Base-by-base conservation (phyloP, 208 protist genomes). In the Leishmania tropica region DNA sequence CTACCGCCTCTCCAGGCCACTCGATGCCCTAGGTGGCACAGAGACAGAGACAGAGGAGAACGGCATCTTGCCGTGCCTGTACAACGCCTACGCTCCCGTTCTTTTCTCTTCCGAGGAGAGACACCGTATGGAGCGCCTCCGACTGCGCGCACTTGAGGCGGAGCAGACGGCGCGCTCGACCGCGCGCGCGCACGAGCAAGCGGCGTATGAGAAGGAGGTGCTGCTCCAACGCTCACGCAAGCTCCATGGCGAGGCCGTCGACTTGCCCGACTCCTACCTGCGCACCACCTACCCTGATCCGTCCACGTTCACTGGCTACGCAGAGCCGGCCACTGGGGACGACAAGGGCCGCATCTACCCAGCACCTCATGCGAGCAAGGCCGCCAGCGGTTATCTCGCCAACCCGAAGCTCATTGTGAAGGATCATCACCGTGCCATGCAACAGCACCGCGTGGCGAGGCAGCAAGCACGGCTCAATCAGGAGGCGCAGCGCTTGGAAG, bases 221-320 rank as follows among this genome's bases (percentile, higher is more conserved):
- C 76, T 87, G 47, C 60, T 62, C 10, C 77, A 75, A 21, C 90
- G 83, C 21, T 28, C 67, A 4, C 82, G 80, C 37, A 84, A 86
- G 76, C 79, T 84, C 35, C 75, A 74, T 28, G 90, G 90, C 15
- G 82, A 90, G 78, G 81, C 85, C 0, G 78, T 91, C 2, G 85
- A 93, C 53, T 35, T 93, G 67, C 90, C 90, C 2, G 85, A 88
- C 11, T 83, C 85, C 37, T 94, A 95, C 86, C 82, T 84, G 62
- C 77, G 82, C 24, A 75, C 54, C 4, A 80, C 80, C 42, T 89
- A 88, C 84, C 84, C 84, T 1, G 87, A 82, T 58, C 45, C 74
- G 21, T 78, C 28, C 17, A 67, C 76, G 3, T 73, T 75, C 17
- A 85, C 53, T 0, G 80, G 72, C n/a, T 84, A 77, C 76, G 75